phyloP scores from a whole-genome alignment of 148 eudicot genomes.

The Rhododendron mucronatum region DNA sequence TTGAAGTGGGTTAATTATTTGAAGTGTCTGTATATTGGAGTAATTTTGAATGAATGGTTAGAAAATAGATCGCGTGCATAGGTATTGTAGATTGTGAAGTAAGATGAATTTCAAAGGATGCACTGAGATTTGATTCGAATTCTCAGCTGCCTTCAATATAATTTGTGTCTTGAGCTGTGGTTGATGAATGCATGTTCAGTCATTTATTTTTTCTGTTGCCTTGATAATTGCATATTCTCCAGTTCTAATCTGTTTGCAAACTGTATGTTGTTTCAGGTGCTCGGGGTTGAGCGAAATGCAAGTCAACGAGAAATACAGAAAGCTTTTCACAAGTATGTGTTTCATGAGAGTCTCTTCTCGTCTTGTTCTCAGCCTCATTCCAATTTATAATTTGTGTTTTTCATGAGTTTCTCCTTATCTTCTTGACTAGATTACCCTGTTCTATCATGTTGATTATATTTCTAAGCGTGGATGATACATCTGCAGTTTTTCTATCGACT shows the following conservation, averaged over 20 bases:
- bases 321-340: slow-evolving; percentile 91
- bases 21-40: no score
- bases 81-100: not conserved
- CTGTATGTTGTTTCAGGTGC: slow-evolving; percentile 43
- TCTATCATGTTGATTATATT: not conserved
- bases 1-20: not conserved
- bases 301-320: slow-evolving; percentile 88
- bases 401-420: not conserved
- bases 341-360: not conserved
- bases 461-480: not conserved
- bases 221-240: not conserved
- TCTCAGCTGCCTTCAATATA: not conserved
- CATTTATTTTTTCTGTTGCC: not conserved
- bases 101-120: not conserved
- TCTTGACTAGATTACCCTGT: not conserved
- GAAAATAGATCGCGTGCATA: not conserved
- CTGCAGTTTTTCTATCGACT: not conserved
- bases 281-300: slow-evolving; percentile 80
- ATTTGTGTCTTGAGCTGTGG: not conserved
- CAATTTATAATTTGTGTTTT: not conserved
- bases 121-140: not conserved
- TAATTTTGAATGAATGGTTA: not conserved
- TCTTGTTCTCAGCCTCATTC: not conserved
- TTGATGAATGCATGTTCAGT: not conserved
- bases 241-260: not conserved